Evolutionary conservation across 768 basidiomycete genomes (phyloP).

Genomic region (Chlorophyllum brunneum): DNA sequence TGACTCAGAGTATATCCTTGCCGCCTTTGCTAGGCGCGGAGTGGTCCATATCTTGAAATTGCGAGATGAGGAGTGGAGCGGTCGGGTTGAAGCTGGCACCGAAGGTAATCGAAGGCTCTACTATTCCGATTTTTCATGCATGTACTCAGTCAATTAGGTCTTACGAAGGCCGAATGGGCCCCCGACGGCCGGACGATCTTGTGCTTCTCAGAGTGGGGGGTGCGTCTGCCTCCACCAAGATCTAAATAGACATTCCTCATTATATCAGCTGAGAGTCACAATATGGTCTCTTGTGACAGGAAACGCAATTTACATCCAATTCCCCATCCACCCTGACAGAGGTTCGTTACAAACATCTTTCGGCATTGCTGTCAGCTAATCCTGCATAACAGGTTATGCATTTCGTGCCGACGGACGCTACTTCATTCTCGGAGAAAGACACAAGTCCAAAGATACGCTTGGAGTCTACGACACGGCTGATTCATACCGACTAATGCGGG

Average conservation of each 20-base stretch:
- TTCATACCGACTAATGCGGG: conserved; percentile 69
- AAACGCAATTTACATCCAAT: conserved; percentile 78
- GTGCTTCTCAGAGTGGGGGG: conserved; percentile 93
- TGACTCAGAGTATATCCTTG: conserved; percentile 84
- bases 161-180: conserved; percentile 88
- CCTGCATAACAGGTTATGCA: conserved; percentile 57
- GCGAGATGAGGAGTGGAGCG: conserved; percentile 74
- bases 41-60: conserved; percentile 77
- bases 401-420: conserved; percentile 81
- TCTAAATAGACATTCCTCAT: background rate
- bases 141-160: conserved; percentile 36
- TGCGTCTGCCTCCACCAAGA: conserved; percentile 40
- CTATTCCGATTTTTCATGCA: background rate
- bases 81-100: conserved; percentile 73
- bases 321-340: conserved; percentile 76
- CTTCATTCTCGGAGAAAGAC: conserved; percentile 82
- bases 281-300: conserved; percentile 82
- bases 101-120: conserved; percentile 45
- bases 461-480: conserved; percentile 79
- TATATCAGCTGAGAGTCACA: conserved; percentile 71
- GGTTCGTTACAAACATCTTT: conserved; percentile 36
- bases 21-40: conserved; percentile 69
- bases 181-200: conserved; percentile 79
- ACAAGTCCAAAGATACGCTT: conserved; percentile 84
- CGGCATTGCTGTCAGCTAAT: background rate